Evolutionary conservation across 2,329 filamentous ascomycete genomes (phyloP).

Genomic region (Proliferodiscus dingleyae): DNA sequence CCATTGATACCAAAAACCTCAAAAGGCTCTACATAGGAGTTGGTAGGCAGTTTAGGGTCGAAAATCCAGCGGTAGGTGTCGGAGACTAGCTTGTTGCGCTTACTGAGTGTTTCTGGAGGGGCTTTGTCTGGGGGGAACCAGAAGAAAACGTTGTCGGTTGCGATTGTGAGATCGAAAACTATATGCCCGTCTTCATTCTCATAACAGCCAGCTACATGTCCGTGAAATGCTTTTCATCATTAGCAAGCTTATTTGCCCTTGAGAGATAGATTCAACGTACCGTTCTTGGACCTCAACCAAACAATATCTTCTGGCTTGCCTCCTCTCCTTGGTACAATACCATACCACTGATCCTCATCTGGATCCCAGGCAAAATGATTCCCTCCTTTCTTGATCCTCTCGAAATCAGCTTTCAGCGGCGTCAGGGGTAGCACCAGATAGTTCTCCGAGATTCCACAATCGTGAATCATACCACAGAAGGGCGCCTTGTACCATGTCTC

Average conservation of each 20-base stretch:
- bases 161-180: constrained; percentile 21
- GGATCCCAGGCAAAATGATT: constrained; percentile 51
- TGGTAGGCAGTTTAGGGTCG: constrained; percentile 21
- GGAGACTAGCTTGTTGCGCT: constrained; percentile 24
- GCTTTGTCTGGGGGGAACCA: constrained; percentile 19
- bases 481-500: constrained; percentile 46
- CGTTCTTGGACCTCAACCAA: constrained; percentile 48
- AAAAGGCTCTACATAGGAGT: constrained; percentile 14
- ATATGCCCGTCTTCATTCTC: constrained; percentile 43
- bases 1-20: constrained; percentile 17
- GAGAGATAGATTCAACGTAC: constrained; percentile 33
- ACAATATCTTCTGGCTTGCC: constrained; percentile 48
- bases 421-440: constrained; percentile 44
- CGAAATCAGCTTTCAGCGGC: constrained; percentile 42
- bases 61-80: constrained; percentile 31
- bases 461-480: constrained; percentile 50
- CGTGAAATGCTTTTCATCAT: constrained; percentile 16
- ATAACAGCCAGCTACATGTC: constrained; percentile 44
- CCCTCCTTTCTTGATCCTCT: constrained; percentile 40
- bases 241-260: neutral
- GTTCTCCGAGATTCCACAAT: constrained; percentile 44
- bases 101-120: constrained; percentile 19
- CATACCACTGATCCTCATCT: constrained; percentile 51
- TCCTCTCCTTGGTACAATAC: constrained; percentile 45
- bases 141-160: constrained; percentile 21